Base-by-base conservation (phyloP, 345 rosid species). In the Ailanthus altissimus region DNA sequence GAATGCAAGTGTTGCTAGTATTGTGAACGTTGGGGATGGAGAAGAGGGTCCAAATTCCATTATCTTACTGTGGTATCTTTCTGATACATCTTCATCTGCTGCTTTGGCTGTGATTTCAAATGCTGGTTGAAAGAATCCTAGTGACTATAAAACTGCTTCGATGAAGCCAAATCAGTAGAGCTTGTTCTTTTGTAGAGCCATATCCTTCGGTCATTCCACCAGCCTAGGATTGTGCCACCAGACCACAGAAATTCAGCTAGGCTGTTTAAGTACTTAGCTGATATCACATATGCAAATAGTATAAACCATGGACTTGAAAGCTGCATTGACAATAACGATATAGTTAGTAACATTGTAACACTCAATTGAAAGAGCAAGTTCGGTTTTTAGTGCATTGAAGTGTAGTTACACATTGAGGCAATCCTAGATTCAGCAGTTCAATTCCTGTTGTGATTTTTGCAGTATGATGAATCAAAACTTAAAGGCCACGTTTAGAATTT, bases 121-220 rank as follows among this genome's bases (percentile, higher is more conserved):
- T 0, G 80, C 83, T 6, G 88, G 70, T 28, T 88, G 83, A 0
- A 89, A 85, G 58, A 88, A 80, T 51, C 98, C 94, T 10, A 84
- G 21, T 11, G 59, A 13, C 77, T 76, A 88, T 45, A 81, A 42
- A 46, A 89, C 61, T 26, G 88, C 83, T 75, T 93, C 91, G 0
- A 75, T 58, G 84, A 86, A 82, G 53, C 90, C 95, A 23, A 91
- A 88, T 18, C 93, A 79, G 78, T 85, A 91, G 97, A 84, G 76
- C 85, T 88, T 45, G 94, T 89, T 82, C 98, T 85, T 77, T 86
- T 89, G 45, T 87, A 94, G 58, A 92, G 85, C 94, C 95, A 91
- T 47, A 86, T 86, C 71, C 95, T 77, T 81, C 88, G 94, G 1
- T 89, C 92, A 46, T 91, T 90, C 93, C 93, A 89, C 97, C 95